Percentiles rank a stretch among this genome's conserved stretches.
These are phyloP conservation scores for Helenozyma rhizophorensis DNA, from an alignment of 805 yeast genomes.

Conservation along the genomic window DNA sequence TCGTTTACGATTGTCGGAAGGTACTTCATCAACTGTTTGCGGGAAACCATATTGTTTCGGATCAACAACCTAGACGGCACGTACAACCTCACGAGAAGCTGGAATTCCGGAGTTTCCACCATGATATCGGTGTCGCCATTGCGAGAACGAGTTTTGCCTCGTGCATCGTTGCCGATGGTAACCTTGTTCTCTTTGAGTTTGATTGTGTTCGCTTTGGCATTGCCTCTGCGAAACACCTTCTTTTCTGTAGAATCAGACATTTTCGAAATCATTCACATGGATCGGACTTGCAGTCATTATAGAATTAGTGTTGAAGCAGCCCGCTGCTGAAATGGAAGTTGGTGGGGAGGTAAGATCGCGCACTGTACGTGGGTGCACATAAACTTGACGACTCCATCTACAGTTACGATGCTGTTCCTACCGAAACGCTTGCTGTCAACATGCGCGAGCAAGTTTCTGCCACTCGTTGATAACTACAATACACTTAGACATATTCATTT, in stretches of 20 bases:
- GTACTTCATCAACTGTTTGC: conserved; percentile 22
- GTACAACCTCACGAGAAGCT: conserved; percentile 28
- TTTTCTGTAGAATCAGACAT: too few relatives aligned
- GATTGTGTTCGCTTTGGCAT: too few relatives aligned
- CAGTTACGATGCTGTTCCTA: conserved; percentile 1
- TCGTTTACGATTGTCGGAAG: conserved; percentile 26
- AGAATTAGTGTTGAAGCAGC: too few relatives aligned
- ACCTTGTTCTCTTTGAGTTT: conserved; percentile 11
- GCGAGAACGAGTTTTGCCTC: conserved; percentile 1
- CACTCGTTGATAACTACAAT: conserved; percentile 29
- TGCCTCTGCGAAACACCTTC: too few relatives aligned
- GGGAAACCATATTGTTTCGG: conserved; percentile 24
- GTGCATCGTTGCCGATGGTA: conserved; percentile 5
- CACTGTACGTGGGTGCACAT: too few relatives aligned
- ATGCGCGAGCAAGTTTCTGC: conserved; percentile 23
- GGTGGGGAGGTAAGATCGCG: too few relatives aligned
- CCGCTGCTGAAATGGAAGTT: too few relatives aligned
- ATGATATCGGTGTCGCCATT: conserved; percentile 28
- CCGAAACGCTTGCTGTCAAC: conserved; percentile 11
- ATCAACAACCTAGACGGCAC: conserved; percentile 32
- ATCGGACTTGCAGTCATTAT: too few relatives aligned
- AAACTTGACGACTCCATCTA: too few relatives aligned
- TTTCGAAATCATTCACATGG: too few relatives aligned
- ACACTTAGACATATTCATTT: conserved; percentile 40
- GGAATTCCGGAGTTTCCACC: conserved; percentile 46